These are phyloP conservation scores for Pterula multifida DNA, from an alignment of 1,284 basidiomycete species.

Conservation along the genomic window DNA sequence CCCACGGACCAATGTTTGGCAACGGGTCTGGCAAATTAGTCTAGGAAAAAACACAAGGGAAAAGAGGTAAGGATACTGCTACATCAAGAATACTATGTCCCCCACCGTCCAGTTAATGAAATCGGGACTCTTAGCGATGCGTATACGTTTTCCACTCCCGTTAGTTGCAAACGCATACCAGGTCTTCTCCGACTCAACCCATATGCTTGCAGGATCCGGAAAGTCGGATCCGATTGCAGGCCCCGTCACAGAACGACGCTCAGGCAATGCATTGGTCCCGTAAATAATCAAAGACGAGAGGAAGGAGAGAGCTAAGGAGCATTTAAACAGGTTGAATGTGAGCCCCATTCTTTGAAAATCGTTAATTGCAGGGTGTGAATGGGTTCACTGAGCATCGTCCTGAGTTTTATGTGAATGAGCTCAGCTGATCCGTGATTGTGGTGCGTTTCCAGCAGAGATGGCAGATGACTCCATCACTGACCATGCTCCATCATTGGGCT, in stretches of 20 bases:
- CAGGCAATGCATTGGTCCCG: not conserved
- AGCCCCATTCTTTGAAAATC: too few relatives aligned
- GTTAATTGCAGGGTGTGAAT: too few relatives aligned
- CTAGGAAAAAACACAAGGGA: not conserved
- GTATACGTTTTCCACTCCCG: not conserved
- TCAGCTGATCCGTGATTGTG: too few relatives aligned
- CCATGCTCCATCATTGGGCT: too few relatives aligned
- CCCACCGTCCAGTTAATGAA: not conserved
- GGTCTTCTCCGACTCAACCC: constrained; percentile 6
- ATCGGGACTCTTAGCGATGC: not conserved
- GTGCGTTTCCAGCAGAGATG: too few relatives aligned
- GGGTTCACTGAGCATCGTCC: too few relatives aligned
- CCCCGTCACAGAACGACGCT: constrained; percentile 7
- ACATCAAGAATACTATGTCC: not conserved
- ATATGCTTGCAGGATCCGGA: constrained; percentile 13
- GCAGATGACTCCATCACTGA: too few relatives aligned
- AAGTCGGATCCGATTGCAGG: constrained; percentile 12
- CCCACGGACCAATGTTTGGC: not conserved
- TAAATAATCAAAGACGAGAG: not conserved
- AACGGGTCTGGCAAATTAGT: not conserved
- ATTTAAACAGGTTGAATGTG: not conserved
- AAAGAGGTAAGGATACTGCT: not conserved
- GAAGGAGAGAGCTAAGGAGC: not conserved
- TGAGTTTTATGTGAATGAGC: too few relatives aligned
- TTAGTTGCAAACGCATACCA: constrained; percentile 4